These are phyloP conservation scores for Fusarium sp. DNA, from an alignment of 2,329 filamentous ascomycete genomes.

Conservation along the genomic window DNA sequence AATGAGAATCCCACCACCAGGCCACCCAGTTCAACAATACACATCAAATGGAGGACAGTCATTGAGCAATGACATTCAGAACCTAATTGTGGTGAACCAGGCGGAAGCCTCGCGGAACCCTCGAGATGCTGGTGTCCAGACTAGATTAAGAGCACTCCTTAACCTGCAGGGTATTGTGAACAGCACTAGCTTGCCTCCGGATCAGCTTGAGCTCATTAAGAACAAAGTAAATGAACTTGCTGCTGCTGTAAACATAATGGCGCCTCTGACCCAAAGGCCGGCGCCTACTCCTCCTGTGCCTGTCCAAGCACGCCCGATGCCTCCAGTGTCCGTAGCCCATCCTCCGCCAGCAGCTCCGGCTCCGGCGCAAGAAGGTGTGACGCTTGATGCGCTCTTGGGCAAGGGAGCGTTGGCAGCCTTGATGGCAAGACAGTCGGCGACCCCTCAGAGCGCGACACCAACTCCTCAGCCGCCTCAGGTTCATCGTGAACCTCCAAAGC, in stretches of 20 bases:
- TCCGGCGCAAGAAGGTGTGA: constrained; percentile 55
- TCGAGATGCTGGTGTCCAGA: constrained; percentile 80
- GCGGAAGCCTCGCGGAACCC: constrained; percentile 81
- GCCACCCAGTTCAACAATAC: constrained; percentile 49
- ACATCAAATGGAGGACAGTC: constrained; percentile 56
- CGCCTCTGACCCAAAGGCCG: constrained; percentile 59
- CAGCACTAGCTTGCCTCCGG: constrained; percentile 80
- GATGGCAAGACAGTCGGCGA: constrained; percentile 66
- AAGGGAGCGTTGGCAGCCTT: constrained; percentile 71
- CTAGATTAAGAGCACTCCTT: constrained; percentile 84
- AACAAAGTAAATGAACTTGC: constrained; percentile 84
- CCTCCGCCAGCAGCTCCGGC: constrained; percentile 51
- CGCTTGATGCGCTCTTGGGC: constrained; percentile 71
- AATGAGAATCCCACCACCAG: constrained; percentile 50
- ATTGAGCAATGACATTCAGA: constrained; percentile 86
- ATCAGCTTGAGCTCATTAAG: constrained; percentile 87
- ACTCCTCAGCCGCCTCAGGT: constrained; percentile 53
- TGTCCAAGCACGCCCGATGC: constrained; percentile 51
- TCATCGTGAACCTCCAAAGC: constrained; percentile 26
- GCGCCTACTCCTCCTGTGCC: constrained; percentile 54
- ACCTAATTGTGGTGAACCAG: constrained; percentile 79
- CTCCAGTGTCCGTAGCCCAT: constrained; percentile 53
- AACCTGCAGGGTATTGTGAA: constrained; percentile 83
- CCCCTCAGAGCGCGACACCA: constrained; percentile 63
- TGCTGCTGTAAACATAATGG: constrained; percentile 72